Percentiles rank a stretch among this genome's conserved stretches.
Evolutionary conservation across 345 rosid species (phyloP).

Genomic region (Aegle marmelos): DNA sequence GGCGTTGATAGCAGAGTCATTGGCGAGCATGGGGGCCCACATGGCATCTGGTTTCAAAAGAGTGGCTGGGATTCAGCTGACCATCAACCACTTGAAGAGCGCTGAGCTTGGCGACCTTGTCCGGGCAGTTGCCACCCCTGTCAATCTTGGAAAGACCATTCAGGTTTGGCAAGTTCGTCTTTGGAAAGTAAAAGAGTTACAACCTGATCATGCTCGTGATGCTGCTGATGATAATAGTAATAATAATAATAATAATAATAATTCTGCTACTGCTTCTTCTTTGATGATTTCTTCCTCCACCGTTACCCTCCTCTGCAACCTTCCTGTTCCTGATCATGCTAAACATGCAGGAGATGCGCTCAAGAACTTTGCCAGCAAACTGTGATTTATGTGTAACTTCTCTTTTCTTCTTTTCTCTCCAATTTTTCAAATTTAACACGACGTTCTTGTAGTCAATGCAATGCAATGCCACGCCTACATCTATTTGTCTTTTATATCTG

Average conservation of each 20-base stretch:
- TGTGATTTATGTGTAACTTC: slow-evolving; percentile 24
- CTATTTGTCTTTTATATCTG: too few relatives aligned
- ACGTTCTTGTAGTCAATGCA: too few relatives aligned
- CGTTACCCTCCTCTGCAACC: slow-evolving; percentile 73
- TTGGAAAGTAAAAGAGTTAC: slow-evolving; percentile 41
- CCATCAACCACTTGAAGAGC: slow-evolving; percentile 71
- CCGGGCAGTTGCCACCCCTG: slow-evolving; percentile 67
- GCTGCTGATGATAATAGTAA: too few relatives aligned
- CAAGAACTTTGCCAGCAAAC: slow-evolving; percentile 44
- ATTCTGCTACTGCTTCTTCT: too few relatives aligned
- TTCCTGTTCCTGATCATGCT: slow-evolving; percentile 66
- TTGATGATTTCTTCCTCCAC: slow-evolving; percentile 38
- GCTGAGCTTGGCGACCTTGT: slow-evolving; percentile 75
- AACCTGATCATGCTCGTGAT: too few relatives aligned
- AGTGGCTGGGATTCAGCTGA: slow-evolving; percentile 87
- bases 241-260: too few relatives aligned
- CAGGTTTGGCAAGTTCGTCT: slow-evolving; percentile 92
- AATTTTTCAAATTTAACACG: too few relatives aligned
- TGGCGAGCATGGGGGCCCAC: not conserved
- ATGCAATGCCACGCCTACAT: too few relatives aligned
- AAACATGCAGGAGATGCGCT: slow-evolving; percentile 45
- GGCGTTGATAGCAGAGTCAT: not conserved
- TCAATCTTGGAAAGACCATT: slow-evolving; percentile 71
- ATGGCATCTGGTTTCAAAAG: slow-evolving; percentile 75
- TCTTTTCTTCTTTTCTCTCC: too few relatives aligned